phyloP scores from a whole-genome alignment of 2,329 filamentous ascomycete species.

The Parascedosporium putredinis region DNA sequence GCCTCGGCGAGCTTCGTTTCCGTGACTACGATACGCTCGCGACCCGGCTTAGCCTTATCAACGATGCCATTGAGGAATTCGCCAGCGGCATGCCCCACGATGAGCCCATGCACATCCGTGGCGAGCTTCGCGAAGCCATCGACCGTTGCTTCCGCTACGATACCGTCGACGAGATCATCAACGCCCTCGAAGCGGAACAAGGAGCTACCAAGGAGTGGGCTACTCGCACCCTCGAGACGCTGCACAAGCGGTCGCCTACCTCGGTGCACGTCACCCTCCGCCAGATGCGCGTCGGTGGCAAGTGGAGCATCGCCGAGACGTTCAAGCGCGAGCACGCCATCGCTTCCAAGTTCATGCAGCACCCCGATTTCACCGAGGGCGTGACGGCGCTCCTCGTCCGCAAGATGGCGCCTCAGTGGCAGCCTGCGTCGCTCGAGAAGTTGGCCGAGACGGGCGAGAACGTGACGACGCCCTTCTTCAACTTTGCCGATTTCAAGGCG shows the following conservation, averaged over 20 bases:
- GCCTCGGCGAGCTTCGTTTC: constrained; percentile 83
- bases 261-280: constrained; percentile 73
- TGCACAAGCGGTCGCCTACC: constrained; percentile 73
- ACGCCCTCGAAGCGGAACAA: constrained; percentile 47
- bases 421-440: constrained; percentile 61
- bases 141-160: constrained; percentile 70
- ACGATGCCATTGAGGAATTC: constrained; percentile 86
- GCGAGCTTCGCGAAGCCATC: constrained; percentile 65
- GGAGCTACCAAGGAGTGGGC: constrained; percentile 59
- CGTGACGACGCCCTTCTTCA: constrained; percentile 58
- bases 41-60: constrained; percentile 61
- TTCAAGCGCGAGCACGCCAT: constrained; percentile 83
- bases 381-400: constrained; percentile 72
- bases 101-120: constrained; percentile 56
- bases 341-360: constrained; percentile 77
- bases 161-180: constrained; percentile 59
- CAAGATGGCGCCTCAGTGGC: constrained; percentile 63
- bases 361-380: constrained; percentile 85
- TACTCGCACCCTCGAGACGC: constrained; percentile 60
- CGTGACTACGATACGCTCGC: constrained; percentile 58
- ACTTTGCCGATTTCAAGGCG: constrained; percentile 29
- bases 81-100: constrained; percentile 72
- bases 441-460: constrained; percentile 37
- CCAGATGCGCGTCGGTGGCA: constrained; percentile 65
- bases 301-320: constrained; percentile 74